Evolutionary conservation across 495 filamentous ascomycete species (phyloP).

Genomic region (Hypoxylon subgilvum): DNA sequence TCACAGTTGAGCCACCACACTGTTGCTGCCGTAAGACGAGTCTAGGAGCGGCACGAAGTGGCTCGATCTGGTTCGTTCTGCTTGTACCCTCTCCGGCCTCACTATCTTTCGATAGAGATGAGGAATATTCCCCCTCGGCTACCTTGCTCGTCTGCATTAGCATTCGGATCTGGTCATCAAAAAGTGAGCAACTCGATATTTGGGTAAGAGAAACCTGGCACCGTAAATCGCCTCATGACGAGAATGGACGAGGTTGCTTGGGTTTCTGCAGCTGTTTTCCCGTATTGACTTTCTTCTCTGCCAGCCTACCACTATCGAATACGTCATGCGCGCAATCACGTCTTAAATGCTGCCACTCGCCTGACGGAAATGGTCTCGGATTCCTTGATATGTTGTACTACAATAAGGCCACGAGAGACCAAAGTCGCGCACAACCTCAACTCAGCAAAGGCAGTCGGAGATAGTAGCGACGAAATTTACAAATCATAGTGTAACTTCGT

Average conservation of each 20-base stretch:
- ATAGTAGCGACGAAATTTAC: slow-evolving; percentile 6
- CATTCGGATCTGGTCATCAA: not conserved
- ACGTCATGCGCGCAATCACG: not conserved
- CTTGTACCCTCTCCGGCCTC: not conserved
- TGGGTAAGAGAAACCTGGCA: not conserved
- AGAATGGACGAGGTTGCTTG: not conserved
- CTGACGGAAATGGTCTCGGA: not conserved
- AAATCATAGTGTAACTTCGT: not conserved
- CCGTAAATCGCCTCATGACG: not conserved
- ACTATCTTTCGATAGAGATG: not conserved
- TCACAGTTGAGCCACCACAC: not conserved
- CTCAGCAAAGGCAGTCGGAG: slow-evolving; percentile 7
- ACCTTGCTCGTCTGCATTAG: slow-evolving; percentile 2
- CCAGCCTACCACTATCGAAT: not conserved
- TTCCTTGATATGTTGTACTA: not conserved
- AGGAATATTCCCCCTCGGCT: not conserved
- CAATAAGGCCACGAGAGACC: not conserved
- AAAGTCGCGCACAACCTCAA: slow-evolving; percentile 1
- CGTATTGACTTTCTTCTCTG: not conserved
- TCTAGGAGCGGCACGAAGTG: not conserved
- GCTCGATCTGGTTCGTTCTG: not conserved
- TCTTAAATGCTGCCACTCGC: not conserved
- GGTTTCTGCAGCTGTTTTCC: not conserved
- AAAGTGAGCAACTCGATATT: not conserved
- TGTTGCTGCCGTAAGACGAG: not conserved